These are phyloP conservation scores for Solanum hybrid DNA, from an alignment of 305 asterid species.

Conservation along the genomic window DNA sequence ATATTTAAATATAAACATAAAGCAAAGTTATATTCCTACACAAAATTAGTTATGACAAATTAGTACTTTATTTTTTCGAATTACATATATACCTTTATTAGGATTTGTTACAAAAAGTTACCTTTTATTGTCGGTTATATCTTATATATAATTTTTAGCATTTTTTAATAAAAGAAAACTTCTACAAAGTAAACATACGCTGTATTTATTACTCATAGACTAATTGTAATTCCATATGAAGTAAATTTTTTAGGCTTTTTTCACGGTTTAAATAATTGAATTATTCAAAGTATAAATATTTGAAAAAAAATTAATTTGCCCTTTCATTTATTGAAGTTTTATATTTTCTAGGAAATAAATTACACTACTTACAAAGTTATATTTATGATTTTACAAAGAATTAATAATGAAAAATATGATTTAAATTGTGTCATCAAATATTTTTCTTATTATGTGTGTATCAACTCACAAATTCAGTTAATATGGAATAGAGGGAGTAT, in stretches of 20 bases:
- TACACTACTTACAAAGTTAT: no score
- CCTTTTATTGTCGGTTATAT: background rate
- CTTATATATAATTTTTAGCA: background rate
- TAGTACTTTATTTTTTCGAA: background rate
- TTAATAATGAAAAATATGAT: no score
- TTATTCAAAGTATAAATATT: background rate
- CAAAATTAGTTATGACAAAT: background rate
- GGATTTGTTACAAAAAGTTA: background rate
- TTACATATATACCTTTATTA: background rate
- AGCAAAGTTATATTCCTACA: background rate
- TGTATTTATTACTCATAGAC: background rate
- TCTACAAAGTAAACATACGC: background rate
- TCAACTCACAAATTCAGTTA: background rate
- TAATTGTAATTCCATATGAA: background rate
- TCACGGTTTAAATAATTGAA: no score
- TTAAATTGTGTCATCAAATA: background rate
- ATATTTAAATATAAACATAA: background rate
- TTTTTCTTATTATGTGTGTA: no score
- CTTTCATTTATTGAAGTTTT: no score
- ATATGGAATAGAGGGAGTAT: no score
- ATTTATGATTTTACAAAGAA: no score
- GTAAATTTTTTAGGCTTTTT: background rate
- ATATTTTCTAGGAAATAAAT: no score
- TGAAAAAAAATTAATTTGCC: no score
- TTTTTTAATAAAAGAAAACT: background rate